Conservation (phyloP, 306 rosid species). For the Crotalaria pallida region DNA sequence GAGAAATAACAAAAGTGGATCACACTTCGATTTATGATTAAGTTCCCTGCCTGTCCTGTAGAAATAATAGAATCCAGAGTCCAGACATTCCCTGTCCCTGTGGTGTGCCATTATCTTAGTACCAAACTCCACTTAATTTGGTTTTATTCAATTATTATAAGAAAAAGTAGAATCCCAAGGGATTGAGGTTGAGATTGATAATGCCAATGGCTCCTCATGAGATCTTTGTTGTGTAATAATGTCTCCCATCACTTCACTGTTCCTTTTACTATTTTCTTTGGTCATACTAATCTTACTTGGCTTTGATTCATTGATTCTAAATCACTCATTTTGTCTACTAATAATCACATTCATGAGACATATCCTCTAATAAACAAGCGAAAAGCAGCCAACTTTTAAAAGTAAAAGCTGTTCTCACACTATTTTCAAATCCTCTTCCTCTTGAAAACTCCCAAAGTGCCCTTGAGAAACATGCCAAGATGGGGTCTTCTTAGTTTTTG, state of each 20-base stretch:
- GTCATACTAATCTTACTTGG: slow-evolving; percentile 26
- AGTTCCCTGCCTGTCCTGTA: not conserved
- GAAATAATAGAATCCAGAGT: slow-evolving; percentile 42
- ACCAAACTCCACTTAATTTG: slow-evolving; percentile 31
- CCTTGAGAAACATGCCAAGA: slow-evolving; percentile 4
- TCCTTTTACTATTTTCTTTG: slow-evolving; percentile 8
- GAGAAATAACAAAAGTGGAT: slow-evolving; percentile 2
- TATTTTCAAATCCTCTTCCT: slow-evolving; percentile 8
- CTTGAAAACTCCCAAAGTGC: slow-evolving; percentile 4
- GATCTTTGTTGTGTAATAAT: slow-evolving; percentile 47
- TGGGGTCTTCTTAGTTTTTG: slow-evolving; percentile 23
- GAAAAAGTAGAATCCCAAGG: slow-evolving; percentile 52
- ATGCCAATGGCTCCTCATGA: slow-evolving; percentile 38
- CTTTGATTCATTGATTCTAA: slow-evolving; percentile 56
- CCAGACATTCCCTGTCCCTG: slow-evolving; percentile 52
- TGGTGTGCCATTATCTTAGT: slow-evolving; percentile 30
- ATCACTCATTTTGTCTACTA: slow-evolving; percentile 47
- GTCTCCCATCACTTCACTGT: slow-evolving; percentile 18
- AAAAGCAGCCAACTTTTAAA: slow-evolving; percentile 59
- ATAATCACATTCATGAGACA: slow-evolving; percentile 40
- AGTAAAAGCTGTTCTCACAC: slow-evolving; percentile 46
- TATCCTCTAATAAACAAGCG: slow-evolving; percentile 40
- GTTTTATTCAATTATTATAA: slow-evolving; percentile 27
- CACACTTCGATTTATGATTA: slow-evolving; percentile 15
- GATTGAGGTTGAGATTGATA: slow-evolving; percentile 38